phyloP scores from a whole-genome alignment of 2,329 filamentous ascomycete species.

The Verticillium nonalfalfae region DNA sequence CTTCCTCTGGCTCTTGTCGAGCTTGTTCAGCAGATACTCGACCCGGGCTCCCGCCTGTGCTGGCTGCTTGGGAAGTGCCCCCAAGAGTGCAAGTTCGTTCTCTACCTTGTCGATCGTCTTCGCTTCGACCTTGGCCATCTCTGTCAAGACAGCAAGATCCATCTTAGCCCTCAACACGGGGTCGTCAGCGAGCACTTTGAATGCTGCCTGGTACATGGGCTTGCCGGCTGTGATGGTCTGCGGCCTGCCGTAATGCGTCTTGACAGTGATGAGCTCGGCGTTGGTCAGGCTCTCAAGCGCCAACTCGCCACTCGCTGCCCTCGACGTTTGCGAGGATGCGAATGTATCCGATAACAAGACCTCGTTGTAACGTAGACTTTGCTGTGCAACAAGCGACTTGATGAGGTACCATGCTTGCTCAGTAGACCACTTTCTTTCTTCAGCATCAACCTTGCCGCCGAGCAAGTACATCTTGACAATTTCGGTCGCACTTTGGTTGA shows the following conservation, averaged over 20 bases:
- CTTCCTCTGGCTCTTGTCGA: constrained; percentile 67
- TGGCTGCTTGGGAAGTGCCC: constrained; percentile 63
- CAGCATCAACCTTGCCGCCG: constrained; percentile 39
- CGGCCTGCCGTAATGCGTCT: constrained; percentile 68
- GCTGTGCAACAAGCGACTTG: constrained; percentile 64
- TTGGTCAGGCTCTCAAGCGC: constrained; percentile 77
- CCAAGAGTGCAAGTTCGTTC: constrained; percentile 67
- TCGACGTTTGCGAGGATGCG: constrained; percentile 43
- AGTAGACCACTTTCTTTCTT: constrained; percentile 62
- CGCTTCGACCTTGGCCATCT: constrained; percentile 66
- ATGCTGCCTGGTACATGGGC: constrained; percentile 81
- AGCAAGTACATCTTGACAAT: constrained; percentile 91
- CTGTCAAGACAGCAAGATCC: constrained; percentile 62
- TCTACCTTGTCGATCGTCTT: constrained; percentile 74
- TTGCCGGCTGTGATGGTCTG: constrained; percentile 72
- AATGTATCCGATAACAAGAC: constrained; percentile 73
- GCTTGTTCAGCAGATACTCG: constrained; percentile 66
- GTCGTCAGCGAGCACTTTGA: constrained; percentile 65
- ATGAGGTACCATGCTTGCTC: constrained; percentile 91
- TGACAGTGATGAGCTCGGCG: constrained; percentile 78
- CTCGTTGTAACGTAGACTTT: constrained; percentile 76
- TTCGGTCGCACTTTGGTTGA: constrained; percentile 81
- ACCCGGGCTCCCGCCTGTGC: constrained; percentile 60
- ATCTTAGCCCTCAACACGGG: constrained; percentile 67
- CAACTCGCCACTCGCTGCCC: constrained; percentile 58